Evolutionary conservation across 1,284 basidiomycete species (phyloP), one percentile per base, ranked within the genome.

Genomic region (Exsudoporus floridanus): DNA sequence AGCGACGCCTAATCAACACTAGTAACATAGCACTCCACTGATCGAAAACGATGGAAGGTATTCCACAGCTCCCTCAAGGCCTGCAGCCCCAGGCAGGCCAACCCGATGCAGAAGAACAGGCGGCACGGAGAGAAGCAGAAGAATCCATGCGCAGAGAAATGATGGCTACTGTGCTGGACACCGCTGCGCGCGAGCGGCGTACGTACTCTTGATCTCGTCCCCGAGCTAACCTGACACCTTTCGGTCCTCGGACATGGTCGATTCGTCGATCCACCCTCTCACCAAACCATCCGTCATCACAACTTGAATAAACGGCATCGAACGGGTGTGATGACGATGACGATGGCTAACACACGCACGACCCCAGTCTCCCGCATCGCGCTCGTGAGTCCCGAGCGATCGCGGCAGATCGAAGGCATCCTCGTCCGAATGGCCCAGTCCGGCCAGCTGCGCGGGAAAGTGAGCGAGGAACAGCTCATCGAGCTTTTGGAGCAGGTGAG

Each of bases 181-280:
- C 82, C 12, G 86, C 84, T 53, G 96, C 96, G 33, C 79, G 95
- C 55, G 96, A 98, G 77, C 80, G 96, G 71, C 76, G 96, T 98
- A 74, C 71, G 94, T 77, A n/a, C 36, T 28, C 27, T 7, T 37
- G 21, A 10, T 19, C 31, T 36, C 23, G 5, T 27, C 23, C 35
- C 36, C 31, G 28, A 33, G 18, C 38, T 6, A 23, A 34, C 42
- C 58, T 46, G 18, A 58, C 36, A 8, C 19, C 34, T 16, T 12
- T 36, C 35, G 25, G 44, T 23, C 28, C 12, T 30, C 28, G 37
- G 31, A 39, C 52, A 43, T 10, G 27, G 9, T 25, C 31, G 7
- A 35, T 37, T 19, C 37, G 16, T 49, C 4, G 27, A 41, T 42
- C 19, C 28, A 42, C n/a, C 5, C 14, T 28, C 46, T 28, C 9